Evolutionary conservation across 2,329 filamentous ascomycete species (phyloP), one percentile per base, ranked within the genome.

Genomic region (Aureobasidium namibiae): DNA sequence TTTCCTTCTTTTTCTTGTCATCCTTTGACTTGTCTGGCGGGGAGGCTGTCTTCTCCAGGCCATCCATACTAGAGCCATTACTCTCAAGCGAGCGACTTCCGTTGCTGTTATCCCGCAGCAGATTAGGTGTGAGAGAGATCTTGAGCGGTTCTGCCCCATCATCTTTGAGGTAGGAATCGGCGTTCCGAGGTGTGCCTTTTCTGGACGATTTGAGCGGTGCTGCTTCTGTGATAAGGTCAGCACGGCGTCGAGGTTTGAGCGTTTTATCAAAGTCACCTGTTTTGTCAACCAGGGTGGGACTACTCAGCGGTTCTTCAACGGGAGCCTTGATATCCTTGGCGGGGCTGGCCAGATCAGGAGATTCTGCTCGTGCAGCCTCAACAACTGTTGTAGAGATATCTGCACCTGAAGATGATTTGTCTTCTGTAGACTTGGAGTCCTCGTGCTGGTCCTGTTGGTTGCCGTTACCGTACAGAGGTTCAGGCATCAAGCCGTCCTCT

Each of bases 101-200:
- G 18, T 52, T 54, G 11, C 77, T 76, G 64, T 96, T 92, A 65
- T 97, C 92, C 42, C 92, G 86, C 41, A 97, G 77, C 56, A 99
- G 76, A 66, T 95, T 95, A 1, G 94, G 94, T 3, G 94, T 99
- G 45, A 99, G 82, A 0, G 92, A 95, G 65, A 99, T 97, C 76
- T 97, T 97, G 73, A 95, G 91, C 2, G 94, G 96, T 73, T 97
- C 94, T 38, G 90, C 88, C 33, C 84, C 90, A 68, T 99, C 92
- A 68, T 97, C 94, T 73, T 91, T 95, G 79, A 96, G 96, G 78
- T 97, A 96, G 1, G 92, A 96, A 73, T 97, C 92, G 4, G 90
- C 92, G 70, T 95, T 95, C 63, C 92, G 84, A 45, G 96, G 82
- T 23, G 89, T 92, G 42, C 91, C 91, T 66, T 95, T 95, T 63